These are phyloP conservation scores for Pythium aphanidermatum DNA, from an alignment of 352 stramenopile species.

Conservation along the genomic window DNA sequence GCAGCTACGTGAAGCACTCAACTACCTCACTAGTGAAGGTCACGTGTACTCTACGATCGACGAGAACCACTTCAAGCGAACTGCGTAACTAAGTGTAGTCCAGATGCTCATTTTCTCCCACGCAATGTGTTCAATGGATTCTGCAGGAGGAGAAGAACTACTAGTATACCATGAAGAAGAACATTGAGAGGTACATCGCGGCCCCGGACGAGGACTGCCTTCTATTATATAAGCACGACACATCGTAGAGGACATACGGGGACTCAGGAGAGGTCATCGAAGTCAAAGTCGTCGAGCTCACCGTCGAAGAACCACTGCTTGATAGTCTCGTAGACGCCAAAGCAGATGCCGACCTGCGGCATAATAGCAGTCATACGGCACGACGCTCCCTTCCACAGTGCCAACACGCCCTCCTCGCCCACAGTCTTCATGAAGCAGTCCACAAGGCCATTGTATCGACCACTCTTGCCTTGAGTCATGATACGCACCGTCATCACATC, in stretches of 20 bases:
- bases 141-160: too few species aligned
- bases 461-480: conserved; percentile 77
- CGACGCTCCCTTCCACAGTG: conserved; percentile 65
- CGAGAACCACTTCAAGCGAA: conserved; percentile 88
- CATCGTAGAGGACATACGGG: too few species aligned
- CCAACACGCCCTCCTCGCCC: conserved; percentile 37
- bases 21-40: conserved; percentile 83
- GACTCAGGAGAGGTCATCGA: conserved; percentile 36
- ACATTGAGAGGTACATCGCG: too few species aligned
- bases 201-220: too few species aligned
- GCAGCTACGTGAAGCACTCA: conserved; percentile 59
- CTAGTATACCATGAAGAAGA: too few species aligned
- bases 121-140: too few species aligned
- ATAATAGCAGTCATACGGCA: conserved; percentile 72
- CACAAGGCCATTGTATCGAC: conserved; percentile 48
- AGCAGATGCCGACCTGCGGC: conserved; percentile 76
- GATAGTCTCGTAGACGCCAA: conserved; percentile 83
- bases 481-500: conserved; percentile 76
- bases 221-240: too few species aligned
- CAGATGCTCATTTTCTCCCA: too few species aligned
- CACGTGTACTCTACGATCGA: conserved; percentile 91
- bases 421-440: conserved; percentile 61
- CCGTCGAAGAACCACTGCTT: conserved; percentile 64
- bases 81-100: too few species aligned
- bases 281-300: conserved; percentile 61